Evolutionary conservation across 352 stramenopile species (phyloP).

Genomic region (Detonula confervacea): DNA sequence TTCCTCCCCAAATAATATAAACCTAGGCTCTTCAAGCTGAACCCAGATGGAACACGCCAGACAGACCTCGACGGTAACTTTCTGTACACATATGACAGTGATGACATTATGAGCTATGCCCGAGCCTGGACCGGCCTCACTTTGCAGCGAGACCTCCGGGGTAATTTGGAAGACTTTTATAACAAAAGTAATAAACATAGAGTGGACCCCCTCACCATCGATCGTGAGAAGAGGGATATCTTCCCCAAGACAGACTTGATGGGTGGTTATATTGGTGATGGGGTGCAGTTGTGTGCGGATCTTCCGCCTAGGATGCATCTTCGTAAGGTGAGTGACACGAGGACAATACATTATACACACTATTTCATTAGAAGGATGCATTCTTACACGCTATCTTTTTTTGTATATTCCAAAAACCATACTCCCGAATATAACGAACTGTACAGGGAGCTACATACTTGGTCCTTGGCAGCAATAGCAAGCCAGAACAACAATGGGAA

Average conservation of each 20-base stretch:
- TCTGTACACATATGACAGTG: slow-evolving; percentile 64
- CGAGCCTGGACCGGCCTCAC: slow-evolving; percentile 74
- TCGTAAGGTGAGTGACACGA: not conserved
- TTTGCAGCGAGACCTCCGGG: not conserved
- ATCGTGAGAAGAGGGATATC: slow-evolving; percentile 40
- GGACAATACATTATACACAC: no score
- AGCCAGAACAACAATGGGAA: slow-evolving; percentile 21
- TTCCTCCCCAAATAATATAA: slow-evolving; percentile 13
- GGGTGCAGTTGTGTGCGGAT: slow-evolving; percentile 60
- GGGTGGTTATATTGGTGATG: slow-evolving; percentile 67
- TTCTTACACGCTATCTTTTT: not conserved
- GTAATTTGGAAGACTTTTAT: slow-evolving; percentile 16
- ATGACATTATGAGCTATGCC: slow-evolving; percentile 68
- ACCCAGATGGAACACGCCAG: slow-evolving; percentile 67
- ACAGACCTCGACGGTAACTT: slow-evolving; percentile 49
- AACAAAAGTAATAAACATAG: slow-evolving; percentile 2
- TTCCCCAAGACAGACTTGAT: slow-evolving; percentile 71
- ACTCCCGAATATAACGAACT: not conserved
- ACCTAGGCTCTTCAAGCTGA: slow-evolving; percentile 43
- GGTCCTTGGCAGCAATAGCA: slow-evolving; percentile 31
- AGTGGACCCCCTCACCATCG: slow-evolving; percentile 8
- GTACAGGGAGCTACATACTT: slow-evolving; percentile 62
- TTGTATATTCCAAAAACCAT: not conserved
- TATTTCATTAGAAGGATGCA: no score
- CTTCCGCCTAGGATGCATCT: slow-evolving; percentile 38